A percentile compares a stretch with the other conserved stretches of the same genome.
Evolutionary conservation across 2,329 filamentous ascomycete species (phyloP).

Genomic region (Incumbomyces delicatus): DNA sequence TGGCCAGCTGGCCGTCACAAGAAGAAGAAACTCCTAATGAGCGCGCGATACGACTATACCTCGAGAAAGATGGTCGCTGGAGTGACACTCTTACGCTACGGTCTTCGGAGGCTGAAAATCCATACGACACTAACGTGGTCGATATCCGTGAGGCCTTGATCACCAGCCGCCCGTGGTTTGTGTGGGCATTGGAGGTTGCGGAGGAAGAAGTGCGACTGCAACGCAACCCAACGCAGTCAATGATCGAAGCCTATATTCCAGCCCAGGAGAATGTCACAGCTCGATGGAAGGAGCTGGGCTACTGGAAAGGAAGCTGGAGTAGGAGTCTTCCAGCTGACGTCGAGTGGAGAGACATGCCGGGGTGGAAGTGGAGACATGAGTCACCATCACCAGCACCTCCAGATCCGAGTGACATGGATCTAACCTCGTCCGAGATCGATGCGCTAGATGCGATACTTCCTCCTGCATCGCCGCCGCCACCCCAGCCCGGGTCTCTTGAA

Average conservation of each 20-base stretch:
- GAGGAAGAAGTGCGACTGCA: slow-evolving; percentile 3
- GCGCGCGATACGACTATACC: too few relatives aligned
- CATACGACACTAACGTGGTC: not conserved
- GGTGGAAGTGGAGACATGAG: slow-evolving; percentile 9
- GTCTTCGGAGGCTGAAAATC: too few relatives aligned
- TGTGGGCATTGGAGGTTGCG: slow-evolving; percentile 7
- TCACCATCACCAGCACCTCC: slow-evolving; percentile 8
- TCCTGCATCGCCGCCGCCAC: slow-evolving; percentile 1
- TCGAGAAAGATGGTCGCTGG: too few relatives aligned
- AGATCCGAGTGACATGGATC: slow-evolving; percentile 6
- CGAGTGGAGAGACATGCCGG: slow-evolving; percentile 3
- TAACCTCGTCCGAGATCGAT: slow-evolving; percentile 9
- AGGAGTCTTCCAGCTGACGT: too few relatives aligned
- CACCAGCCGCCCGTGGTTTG: slow-evolving; percentile 8
- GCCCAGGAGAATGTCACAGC: too few relatives aligned
- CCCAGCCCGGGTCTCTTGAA: not conserved
- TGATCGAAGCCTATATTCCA: too few relatives aligned
- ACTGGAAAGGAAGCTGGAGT: too few relatives aligned
- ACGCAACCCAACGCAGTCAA: slow-evolving; percentile 2
- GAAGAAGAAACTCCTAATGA: too few relatives aligned
- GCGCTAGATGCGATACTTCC: slow-evolving; percentile 7
- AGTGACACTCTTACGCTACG: too few relatives aligned
- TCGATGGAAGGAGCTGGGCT: too few relatives aligned
- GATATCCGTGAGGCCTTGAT: slow-evolving; percentile 6
- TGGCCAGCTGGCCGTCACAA: too few relatives aligned